phyloP scores from a whole-genome alignment of 176 grass and related monocot species.

The Miscanthus lutarioriparius region DNA sequence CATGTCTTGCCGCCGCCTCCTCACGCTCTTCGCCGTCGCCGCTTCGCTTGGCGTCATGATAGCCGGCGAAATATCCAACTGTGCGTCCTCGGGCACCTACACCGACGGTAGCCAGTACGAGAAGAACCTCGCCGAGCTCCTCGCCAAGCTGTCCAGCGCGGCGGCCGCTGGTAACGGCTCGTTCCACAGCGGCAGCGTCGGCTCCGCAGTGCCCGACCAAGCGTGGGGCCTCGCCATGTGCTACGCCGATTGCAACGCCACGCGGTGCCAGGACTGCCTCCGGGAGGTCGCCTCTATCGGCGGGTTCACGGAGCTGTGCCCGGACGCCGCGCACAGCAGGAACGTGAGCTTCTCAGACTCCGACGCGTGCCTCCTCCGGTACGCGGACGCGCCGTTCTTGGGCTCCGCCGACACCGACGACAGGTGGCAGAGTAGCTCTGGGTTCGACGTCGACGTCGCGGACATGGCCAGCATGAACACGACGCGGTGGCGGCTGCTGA shows the following conservation, averaged over 20 bases:
- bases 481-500: too few relatives aligned
- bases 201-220: neutral
- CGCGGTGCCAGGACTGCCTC: slow-evolving; percentile 30
- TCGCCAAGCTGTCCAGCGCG: neutral
- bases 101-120: slow-evolving; percentile 16
- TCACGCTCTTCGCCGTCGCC: neutral
- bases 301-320: neutral
- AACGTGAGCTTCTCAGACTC: neutral
- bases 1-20: neutral
- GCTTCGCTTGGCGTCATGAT: neutral
- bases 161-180: neutral
- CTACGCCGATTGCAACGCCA: slow-evolving; percentile 1
- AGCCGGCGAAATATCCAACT: neutral
- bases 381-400: neutral
- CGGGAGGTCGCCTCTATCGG: neutral
- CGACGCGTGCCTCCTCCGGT: neutral
- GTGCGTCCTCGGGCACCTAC: too few relatives aligned
- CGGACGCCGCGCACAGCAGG: neutral
- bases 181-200: slow-evolving; percentile 23
- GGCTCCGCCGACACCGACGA: neutral
- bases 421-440: too few relatives aligned
- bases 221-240: slow-evolving; percentile 41
- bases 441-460: too few relatives aligned
- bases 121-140: slow-evolving; percentile 23
- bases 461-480: too few relatives aligned